phyloP scores from a whole-genome alignment of 345 rosid genomes.

The Trapa bicornis region DNA sequence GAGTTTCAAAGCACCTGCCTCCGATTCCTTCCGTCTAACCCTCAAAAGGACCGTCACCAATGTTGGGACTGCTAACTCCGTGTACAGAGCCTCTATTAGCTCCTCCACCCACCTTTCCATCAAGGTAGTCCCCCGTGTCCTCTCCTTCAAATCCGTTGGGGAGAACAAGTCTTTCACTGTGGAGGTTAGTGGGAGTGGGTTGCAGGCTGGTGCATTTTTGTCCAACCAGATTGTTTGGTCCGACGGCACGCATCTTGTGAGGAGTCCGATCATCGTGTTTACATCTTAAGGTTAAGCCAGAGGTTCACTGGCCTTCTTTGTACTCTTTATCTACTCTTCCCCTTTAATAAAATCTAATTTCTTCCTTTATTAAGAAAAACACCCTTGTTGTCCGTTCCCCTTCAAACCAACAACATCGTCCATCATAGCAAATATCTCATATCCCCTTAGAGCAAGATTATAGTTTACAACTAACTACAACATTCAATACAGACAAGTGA shows the following conservation, averaged over 20 bases:
- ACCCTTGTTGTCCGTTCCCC: no score
- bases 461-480: no score
- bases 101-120: neutral
- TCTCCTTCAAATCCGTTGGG: neutral
- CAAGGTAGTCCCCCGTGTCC: neutral
- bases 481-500: no score
- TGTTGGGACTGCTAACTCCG: conserved; percentile 3
- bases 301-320: no score
- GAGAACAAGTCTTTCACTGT: conserved; percentile 5
- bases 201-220: neutral
- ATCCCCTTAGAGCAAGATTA: no score
- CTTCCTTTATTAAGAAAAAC: no score
- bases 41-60: conserved; percentile 4
- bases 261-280: conserved; percentile 13
- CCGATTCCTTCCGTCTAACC: neutral
- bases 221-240: conserved; percentile 10
- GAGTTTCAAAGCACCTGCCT: neutral
- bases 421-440: no score
- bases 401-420: no score
- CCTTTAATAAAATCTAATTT: no score
- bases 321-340: no score
- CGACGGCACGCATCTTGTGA: conserved; percentile 9
- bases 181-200: conserved; percentile 13
- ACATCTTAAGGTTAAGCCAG: neutral
- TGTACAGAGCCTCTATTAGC: neutral